Evolutionary conservation across 352 stramenopile genomes (phyloP).

Genomic region (Pythium diclinum): DNA sequence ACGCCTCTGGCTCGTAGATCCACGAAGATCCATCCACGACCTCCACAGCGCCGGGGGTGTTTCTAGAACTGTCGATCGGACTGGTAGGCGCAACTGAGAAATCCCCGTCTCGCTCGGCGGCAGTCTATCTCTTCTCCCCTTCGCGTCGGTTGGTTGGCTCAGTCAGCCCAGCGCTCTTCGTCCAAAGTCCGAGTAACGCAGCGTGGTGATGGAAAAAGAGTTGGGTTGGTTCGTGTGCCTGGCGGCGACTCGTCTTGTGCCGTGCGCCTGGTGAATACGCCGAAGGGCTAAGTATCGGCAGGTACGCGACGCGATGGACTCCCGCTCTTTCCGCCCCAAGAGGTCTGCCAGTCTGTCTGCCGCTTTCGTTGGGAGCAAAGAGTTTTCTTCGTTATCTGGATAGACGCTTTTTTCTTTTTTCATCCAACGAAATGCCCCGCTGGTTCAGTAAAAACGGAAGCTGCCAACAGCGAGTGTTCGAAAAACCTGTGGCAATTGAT

Average conservation of each 20-base stretch:
- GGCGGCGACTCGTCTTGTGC: background rate
- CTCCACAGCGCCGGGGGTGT: background rate
- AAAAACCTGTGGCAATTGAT: conserved; percentile 16
- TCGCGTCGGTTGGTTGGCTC: background rate
- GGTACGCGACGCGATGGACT: conserved; percentile 10
- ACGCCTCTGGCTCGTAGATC: background rate
- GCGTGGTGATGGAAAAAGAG: background rate
- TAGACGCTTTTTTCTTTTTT: conserved; percentile 19
- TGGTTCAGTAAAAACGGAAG: conserved; percentile 12
- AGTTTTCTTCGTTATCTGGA: conserved; percentile 12
- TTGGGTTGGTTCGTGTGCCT: background rate
- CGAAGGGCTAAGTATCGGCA: conserved; percentile 1
- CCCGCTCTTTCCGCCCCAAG: conserved; percentile 7
- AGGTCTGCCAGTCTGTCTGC: background rate
- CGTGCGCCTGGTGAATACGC: background rate
- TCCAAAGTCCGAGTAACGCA: too few species aligned
- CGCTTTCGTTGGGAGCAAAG: background rate
- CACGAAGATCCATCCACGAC: background rate
- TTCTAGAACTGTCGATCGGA: background rate
- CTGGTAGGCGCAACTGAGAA: too few species aligned
- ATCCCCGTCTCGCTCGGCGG: too few species aligned
- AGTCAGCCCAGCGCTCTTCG: too few species aligned
- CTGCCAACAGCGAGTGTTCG: background rate
- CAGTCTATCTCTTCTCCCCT: background rate
- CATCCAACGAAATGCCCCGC: conserved; percentile 15